Evolutionary conservation across 768 basidiomycete genomes (phyloP).

Genomic region (Phylloporus rhodoxanthus): DNA sequence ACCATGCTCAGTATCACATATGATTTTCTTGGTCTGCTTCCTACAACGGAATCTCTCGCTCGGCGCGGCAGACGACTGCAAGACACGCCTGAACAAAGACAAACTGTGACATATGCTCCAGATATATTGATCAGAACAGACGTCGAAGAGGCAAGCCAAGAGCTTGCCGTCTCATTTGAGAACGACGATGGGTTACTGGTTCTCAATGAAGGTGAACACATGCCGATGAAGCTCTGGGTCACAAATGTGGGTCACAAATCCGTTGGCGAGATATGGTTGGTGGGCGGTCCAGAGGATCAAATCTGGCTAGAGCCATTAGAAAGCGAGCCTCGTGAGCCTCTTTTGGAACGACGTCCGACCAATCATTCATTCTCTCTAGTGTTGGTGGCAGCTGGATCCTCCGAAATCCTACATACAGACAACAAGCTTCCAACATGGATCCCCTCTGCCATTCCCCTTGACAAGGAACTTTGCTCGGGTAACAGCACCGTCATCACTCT

Average conservation of each 20-base stretch:
- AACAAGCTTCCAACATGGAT: slow-evolving; percentile 48
- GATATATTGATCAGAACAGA: slow-evolving; percentile 57
- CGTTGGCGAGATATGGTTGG: slow-evolving; percentile 68
- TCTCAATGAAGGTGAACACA: slow-evolving; percentile 66
- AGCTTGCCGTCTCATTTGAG: slow-evolving; percentile 52
- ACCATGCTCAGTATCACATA: slow-evolving; percentile 55
- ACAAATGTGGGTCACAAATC: slow-evolving; percentile 58
- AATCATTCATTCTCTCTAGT: slow-evolving; percentile 12
- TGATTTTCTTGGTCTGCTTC: slow-evolving; percentile 69
- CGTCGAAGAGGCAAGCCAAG: slow-evolving; percentile 61
- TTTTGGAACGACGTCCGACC: background rate
- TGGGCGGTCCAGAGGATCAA: slow-evolving; percentile 55
- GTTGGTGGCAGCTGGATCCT: slow-evolving; percentile 10
- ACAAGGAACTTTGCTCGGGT: slow-evolving; percentile 38
- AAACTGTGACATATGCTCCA: slow-evolving; percentile 63
- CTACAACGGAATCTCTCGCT: slow-evolving; percentile 58
- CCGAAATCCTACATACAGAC: slow-evolving; percentile 39
- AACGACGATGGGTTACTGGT: slow-evolving; percentile 48
- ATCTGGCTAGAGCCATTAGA: slow-evolving; percentile 44
- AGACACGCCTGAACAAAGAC: slow-evolving; percentile 64
- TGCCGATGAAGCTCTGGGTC: slow-evolving; percentile 48
- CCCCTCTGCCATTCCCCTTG: slow-evolving; percentile 45
- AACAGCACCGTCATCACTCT: slow-evolving; percentile 48
- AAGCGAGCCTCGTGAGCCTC: slow-evolving; percentile 14
- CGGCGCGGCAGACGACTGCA: slow-evolving; percentile 73